phyloP scores from a whole-genome alignment of 192 early-diverging fungal genomes.

The Globomyces pollinis-pini region DNA sequence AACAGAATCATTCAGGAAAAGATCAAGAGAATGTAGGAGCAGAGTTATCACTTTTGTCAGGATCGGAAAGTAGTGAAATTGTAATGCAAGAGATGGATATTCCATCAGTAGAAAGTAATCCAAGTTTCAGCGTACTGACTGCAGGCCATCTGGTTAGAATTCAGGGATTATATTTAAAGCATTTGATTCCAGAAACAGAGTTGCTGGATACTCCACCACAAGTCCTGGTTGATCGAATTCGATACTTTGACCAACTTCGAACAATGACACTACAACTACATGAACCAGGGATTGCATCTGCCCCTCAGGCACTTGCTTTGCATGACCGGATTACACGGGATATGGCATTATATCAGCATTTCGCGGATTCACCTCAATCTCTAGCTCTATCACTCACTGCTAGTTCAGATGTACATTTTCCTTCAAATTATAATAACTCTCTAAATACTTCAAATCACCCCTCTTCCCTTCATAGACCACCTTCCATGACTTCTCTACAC shows the following conservation, averaged over 20 bases:
- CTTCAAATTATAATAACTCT: not conserved
- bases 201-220: not conserved
- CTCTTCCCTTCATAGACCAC: not conserved
- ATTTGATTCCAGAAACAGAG: slow-evolving; percentile 2
- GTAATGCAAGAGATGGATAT: too few species aligned
- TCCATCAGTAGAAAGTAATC: too few species aligned
- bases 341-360: slow-evolving; percentile 8
- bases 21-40: too few species aligned
- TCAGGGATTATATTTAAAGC: not conserved
- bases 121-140: too few species aligned
- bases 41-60: too few species aligned
- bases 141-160: not conserved
- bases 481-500: not conserved
- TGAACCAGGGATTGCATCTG: not conserved
- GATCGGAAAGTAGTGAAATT: too few species aligned
- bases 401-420: not conserved
- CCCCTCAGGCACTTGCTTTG: not conserved
- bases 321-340: not conserved
- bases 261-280: not conserved
- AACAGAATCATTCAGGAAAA: too few species aligned
- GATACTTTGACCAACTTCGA: not conserved
- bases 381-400: not conserved
- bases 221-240: not conserved
- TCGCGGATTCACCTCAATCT: slow-evolving; percentile 1
- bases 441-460: not conserved